Percentiles rank a stretch among this genome's conserved stretches.
phyloP scores from a whole-genome alignment of 441 rosid species.

The Euphorbia schlechtendalii region DNA sequence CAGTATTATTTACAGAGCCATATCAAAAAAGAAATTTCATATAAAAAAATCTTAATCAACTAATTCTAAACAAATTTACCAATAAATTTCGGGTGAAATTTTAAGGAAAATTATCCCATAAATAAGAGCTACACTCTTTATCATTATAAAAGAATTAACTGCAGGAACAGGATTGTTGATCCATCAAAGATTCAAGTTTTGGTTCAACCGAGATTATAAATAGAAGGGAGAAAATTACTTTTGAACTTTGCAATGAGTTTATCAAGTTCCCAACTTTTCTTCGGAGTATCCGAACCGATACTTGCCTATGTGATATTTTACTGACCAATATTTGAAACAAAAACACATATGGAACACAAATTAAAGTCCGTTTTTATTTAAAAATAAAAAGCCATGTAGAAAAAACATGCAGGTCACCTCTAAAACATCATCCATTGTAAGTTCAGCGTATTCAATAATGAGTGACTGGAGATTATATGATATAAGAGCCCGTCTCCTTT shows the following conservation, averaged over 20 bases:
- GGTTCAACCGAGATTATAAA: conserved; percentile 9
- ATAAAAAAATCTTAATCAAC: conserved; percentile 8
- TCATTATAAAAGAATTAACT: background rate
- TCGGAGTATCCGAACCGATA: conserved; percentile 67
- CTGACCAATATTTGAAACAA: conserved; percentile 13
- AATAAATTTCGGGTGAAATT: too few species aligned
- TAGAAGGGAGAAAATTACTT: conserved; percentile 48
- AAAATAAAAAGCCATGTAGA: background rate
- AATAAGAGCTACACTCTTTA: background rate
- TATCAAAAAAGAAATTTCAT: conserved; percentile 9
- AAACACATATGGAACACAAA: background rate
- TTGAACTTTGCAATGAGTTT: conserved; percentile 89
- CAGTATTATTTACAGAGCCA: too few species aligned
- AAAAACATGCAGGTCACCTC: conserved; percentile 79
- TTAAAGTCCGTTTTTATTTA: background rate
- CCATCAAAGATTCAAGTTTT: conserved; percentile 10
- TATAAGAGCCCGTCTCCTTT: conserved; percentile 92
- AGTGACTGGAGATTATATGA: conserved; percentile 80
- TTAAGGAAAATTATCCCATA: background rate
- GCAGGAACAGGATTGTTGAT: conserved; percentile 1
- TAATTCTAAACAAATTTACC: background rate
- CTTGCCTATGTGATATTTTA: conserved; percentile 56
- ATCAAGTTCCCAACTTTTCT: too few species aligned
- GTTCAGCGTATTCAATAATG: too few species aligned
- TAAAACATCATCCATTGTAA: conserved; percentile 93